Base-by-base conservation (phyloP, 2,329 filamentous ascomycete species). In the Blastomyces parvus region DNA sequence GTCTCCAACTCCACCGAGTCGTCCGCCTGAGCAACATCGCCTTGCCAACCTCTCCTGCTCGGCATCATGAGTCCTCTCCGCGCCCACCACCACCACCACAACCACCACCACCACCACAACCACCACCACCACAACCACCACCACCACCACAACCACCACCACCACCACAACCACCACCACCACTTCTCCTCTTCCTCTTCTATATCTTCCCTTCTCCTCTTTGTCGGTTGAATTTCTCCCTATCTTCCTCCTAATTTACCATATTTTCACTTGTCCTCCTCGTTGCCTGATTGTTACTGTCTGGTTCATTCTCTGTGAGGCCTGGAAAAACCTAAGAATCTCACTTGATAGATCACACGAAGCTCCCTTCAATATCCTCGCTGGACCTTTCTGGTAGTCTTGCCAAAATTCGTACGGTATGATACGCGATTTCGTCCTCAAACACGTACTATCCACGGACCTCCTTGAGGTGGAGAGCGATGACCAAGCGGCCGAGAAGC, bases 41-140 rank as follows among this genome's bases (percentile, higher is more conserved):
- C 46, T 50, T 50, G 17, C 27, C 52, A 27, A 52, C 33, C 33
- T 36, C 27, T 30, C 50, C 7, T 30, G 13, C 25, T 33, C 22
- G 13, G 46, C 46, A 9, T 48, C 46, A 48, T 48, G 46, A 13
- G 3, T 48, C 8, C n/a, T 25, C 14, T 33, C 50, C 25, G 33
- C 30, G 14, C 11, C 50, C 30, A 9, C 27, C 9, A 61, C 63
- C 64, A 65, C 67, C 66, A 62, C 61, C 66, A 65, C 56, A 60
- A 44, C 62, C 38, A 53, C 14, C 42, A 33, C 64, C 64, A 61
- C 63, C 64, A 65, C 67, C 66, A 62, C 61, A 65, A 64, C 57
- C 61, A 40, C 62, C 57, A 59, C 38, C 46, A 36, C 22, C n/a
- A 25, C 9, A n/a, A n/a, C 50, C 30, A 9, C 27, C 9, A 61